These are phyloP conservation scores for Halenospora varia DNA, from an alignment of 495 filamentous ascomycete species.

Conservation along the genomic window DNA sequence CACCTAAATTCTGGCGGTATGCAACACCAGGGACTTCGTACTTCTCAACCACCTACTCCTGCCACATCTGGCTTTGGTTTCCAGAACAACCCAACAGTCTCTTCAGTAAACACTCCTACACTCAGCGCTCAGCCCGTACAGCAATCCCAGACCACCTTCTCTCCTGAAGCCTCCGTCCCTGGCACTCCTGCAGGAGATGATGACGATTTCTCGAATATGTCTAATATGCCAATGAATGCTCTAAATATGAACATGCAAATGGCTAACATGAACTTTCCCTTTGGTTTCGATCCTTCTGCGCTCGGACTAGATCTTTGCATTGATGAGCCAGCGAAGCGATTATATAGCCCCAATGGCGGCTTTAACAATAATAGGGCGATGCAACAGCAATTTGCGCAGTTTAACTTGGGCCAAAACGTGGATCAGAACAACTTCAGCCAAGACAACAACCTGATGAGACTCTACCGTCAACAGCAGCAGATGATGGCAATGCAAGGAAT, in stretches of 20 bases:
- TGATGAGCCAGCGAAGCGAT: constrained; percentile 89
- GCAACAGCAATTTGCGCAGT: constrained; percentile 59
- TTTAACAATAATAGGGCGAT: constrained; percentile 56
- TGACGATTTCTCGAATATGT: constrained; percentile 57
- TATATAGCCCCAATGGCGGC: constrained; percentile 82
- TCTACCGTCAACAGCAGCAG: constrained; percentile 72
- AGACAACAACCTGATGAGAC: constrained; percentile 67
- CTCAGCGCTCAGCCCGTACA: constrained; percentile 54
- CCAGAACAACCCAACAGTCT: constrained; percentile 95
- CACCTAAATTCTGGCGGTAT: constrained; percentile 59
- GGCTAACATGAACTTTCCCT: constrained; percentile 32
- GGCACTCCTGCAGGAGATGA: constrained; percentile 63
- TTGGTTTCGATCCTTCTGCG: constrained; percentile 25
- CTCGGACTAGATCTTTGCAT: constrained; percentile 67
- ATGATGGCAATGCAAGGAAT: constrained; percentile 48
- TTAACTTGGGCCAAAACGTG: constrained; percentile 58
- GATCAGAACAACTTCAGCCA: constrained; percentile 69
- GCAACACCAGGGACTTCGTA: constrained; percentile 75
- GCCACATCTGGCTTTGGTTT: constrained; percentile 67
- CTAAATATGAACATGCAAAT: constrained; percentile 49
- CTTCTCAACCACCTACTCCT: constrained; percentile 83
- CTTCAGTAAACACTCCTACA: constrained; percentile 93
- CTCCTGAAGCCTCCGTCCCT: constrained; percentile 71
- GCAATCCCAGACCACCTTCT: constrained; percentile 60
- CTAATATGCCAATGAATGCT: constrained; percentile 56